Base-by-base conservation (phyloP, 2,329 filamentous ascomycete genomes). In the Diaporthe citri region DNA sequence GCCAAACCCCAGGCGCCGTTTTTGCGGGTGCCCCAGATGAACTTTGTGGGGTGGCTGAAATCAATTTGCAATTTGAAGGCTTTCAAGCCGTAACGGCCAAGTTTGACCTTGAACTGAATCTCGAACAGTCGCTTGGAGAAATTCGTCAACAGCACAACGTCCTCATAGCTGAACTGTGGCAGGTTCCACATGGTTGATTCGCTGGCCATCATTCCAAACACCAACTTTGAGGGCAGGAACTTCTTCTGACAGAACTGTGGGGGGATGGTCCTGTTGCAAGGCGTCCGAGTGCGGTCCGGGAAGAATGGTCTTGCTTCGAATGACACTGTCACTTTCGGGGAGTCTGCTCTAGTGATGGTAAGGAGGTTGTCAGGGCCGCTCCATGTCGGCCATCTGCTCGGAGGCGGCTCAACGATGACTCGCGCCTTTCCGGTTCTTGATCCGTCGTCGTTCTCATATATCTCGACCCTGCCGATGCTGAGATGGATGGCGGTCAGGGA, bases 321-420 rank as follows among this genome's bases (percentile, higher is more conserved):
- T 2, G 7, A 8, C 13, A 64, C 48, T 3, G 13, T 41, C 22
- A 75, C 2, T 34, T 51, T 20, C 20, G 69, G 46, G 28, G 20
- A 43, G 34, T 73, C 60, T 17, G 46, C 15, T 20, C 52, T 55
- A 20, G 51, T 41, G 28, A 76, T 71, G 55, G 36, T 20, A 22
- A 71, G 66, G 22, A 4, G 12, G 20, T 75, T 39, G 10, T 8
- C n/a, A 20, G 72, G 34, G 4, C 67, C 74, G 12, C 10, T 46
- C 74, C 74, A 76, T 13, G 74, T 73, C 13, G 74, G 74, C 74
- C 73, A 76, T 28, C 48, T 55, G 22, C 28, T 60, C 0, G 91
- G 90, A 0, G 90, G 88, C 0, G 91, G 91, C 80, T 87, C 88
- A 76, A 94, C 93, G 2, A 84, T 85, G 46, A 94, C 82, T 25